phyloP scores from a whole-genome alignment of 108 stramenopile genomes.

The Chaetoceros muelleri region DNA sequence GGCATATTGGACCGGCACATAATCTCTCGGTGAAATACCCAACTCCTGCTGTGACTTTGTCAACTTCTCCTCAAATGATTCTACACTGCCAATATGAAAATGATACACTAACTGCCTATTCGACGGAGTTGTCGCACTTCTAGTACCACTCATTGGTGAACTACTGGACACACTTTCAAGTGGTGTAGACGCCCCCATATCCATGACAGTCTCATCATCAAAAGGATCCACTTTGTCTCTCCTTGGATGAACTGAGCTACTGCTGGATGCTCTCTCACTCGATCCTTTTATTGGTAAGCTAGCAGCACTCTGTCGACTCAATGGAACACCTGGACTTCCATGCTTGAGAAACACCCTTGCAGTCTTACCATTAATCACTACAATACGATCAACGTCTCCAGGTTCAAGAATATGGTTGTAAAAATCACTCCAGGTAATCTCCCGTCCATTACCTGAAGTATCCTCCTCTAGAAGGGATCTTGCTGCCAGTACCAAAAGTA shows the following conservation, averaged over 20 bases:
- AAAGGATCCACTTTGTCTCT: slow-evolving; percentile 16
- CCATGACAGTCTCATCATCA: slow-evolving; percentile 38
- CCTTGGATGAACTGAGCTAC: slow-evolving; percentile 1
- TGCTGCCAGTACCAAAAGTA: slow-evolving; percentile 44
- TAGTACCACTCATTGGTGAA: no score
- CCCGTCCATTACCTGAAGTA: slow-evolving; percentile 42
- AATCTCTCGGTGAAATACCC: slow-evolving; percentile 73
- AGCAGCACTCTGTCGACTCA: background rate
- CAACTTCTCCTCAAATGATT: slow-evolving; percentile 94
- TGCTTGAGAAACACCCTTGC: slow-evolving; percentile 68
- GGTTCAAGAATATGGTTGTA: slow-evolving; percentile 62
- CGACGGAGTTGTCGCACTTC: slow-evolving; percentile 9
- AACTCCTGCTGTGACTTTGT: slow-evolving; percentile 82
- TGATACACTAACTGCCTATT: slow-evolving; percentile 47
- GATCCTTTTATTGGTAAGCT: background rate
- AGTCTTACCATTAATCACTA: slow-evolving; percentile 80
- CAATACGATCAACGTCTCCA: slow-evolving; percentile 83
- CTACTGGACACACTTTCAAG: background rate
- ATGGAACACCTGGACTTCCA: slow-evolving; percentile 34
- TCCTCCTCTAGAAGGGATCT: slow-evolving; percentile 43
- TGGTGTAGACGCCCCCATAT: slow-evolving; percentile 16
- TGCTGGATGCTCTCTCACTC: background rate
- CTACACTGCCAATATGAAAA: slow-evolving; percentile 95
- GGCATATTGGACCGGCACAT: slow-evolving; percentile 92
- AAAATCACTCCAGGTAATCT: slow-evolving; percentile 87